Evolutionary conservation across 768 basidiomycete species (phyloP).

Genomic region (Rhodotorula babjevae): DNA sequence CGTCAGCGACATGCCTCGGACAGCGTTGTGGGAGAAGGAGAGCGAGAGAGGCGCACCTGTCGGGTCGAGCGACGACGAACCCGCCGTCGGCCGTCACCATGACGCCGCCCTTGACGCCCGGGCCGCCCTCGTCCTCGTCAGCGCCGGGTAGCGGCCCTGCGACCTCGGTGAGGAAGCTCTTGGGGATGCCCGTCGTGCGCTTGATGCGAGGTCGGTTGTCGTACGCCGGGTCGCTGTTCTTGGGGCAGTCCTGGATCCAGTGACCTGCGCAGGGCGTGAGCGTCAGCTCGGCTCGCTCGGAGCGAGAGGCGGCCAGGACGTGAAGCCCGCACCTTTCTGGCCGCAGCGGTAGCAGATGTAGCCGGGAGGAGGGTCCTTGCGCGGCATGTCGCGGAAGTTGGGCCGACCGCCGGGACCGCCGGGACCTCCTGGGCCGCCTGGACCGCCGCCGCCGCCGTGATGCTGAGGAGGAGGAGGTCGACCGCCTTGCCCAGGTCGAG

Average conservation of each 20-base stretch:
- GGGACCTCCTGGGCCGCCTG: conserved; percentile 46
- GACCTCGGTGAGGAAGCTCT: conserved; percentile 93
- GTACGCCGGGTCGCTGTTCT: conserved; percentile 90
- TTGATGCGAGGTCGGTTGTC: conserved; percentile 94
- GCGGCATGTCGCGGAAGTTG: conserved; percentile 53
- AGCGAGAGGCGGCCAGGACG: neutral
- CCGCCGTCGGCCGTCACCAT: conserved; percentile 99
- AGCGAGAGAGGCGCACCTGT: conserved; percentile 60
- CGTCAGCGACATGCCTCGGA: neutral
- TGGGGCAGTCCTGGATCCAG: conserved; percentile 99
- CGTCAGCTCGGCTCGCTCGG: neutral
- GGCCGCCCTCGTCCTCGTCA: conserved; percentile 45
- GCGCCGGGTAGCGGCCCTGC: conserved; percentile 62
- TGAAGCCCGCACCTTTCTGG: conserved; percentile 65
- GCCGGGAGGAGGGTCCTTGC: conserved; percentile 74
- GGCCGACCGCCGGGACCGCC: conserved; percentile 54
- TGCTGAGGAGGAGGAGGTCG: neutral
- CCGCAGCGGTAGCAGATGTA: conserved; percentile 99
- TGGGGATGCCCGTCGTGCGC: conserved; percentile 94
- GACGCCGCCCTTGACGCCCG: conserved; percentile 60
- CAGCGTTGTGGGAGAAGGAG: neutral
- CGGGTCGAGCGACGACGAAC: conserved; percentile 94
- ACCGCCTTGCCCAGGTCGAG: neutral
- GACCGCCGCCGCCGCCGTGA: conserved; percentile 39
- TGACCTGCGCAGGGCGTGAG: conserved; percentile 61